These are phyloP conservation scores for Thuidium tamariscinum DNA, from an alignment of 225 moss, liverwort and hornwort species.

Conservation along the genomic window DNA sequence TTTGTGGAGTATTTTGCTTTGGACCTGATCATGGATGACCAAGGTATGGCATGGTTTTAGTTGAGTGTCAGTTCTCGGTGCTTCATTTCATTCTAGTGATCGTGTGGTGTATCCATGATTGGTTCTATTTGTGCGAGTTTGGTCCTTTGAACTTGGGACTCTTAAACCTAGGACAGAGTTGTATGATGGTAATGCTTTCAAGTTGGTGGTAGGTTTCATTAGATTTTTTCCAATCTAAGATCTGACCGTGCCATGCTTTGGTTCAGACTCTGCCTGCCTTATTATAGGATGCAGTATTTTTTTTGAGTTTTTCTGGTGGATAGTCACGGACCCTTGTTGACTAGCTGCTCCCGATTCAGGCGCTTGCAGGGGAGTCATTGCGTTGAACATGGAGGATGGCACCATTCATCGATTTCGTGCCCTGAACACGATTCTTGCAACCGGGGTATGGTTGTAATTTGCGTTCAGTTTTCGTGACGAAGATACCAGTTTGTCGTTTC, in stretches of 20 bases:
- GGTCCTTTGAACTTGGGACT: background rate
- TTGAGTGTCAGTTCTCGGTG: background rate
- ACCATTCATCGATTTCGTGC: slow-evolving; percentile 83
- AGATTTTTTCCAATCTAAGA: background rate
- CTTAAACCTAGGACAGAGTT: background rate
- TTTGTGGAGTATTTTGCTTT: slow-evolving; percentile 93
- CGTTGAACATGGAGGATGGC: slow-evolving; percentile 97
- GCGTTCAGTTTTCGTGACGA: background rate
- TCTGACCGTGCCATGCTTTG: background rate
- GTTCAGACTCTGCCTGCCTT: background rate
- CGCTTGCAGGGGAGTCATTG: slow-evolving; percentile 85
- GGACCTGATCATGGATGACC: slow-evolving; percentile 84
- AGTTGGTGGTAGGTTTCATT: background rate
- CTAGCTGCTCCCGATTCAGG: slow-evolving; percentile 19
- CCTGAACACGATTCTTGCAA: slow-evolving; percentile 76
- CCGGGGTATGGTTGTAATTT: slow-evolving; percentile 45
- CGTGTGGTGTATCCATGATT: background rate
- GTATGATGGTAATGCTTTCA: background rate
- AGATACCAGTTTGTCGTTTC: background rate
- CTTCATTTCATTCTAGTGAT: background rate
- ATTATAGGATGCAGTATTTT: background rate
- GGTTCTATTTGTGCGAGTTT: background rate
- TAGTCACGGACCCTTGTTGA: background rate
- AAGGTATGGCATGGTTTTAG: slow-evolving; percentile 17
- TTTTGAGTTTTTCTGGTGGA: background rate